These are phyloP conservation scores for Cutaneotrichosporon daszewskae DNA, from an alignment of 1,284 basidiomycete genomes.

Conservation along the genomic window DNA sequence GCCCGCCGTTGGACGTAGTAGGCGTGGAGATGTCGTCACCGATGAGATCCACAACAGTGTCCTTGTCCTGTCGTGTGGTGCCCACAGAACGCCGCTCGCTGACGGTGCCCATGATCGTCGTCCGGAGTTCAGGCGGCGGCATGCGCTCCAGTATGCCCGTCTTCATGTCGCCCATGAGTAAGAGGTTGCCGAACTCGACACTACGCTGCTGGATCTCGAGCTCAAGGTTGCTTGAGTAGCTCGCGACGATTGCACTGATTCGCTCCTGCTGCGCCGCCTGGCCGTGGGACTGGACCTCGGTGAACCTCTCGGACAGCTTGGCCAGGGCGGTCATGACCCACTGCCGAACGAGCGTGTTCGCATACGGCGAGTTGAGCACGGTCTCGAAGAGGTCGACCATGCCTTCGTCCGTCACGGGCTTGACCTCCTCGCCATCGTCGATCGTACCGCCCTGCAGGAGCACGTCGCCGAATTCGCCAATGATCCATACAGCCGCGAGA, in stretches of 20 bases:
- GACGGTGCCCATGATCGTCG: constrained; percentile 85
- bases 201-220: constrained; percentile 93
- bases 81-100: constrained; percentile 90
- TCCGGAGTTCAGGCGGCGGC: constrained; percentile 94
- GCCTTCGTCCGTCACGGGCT: constrained; percentile 67
- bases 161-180: constrained; percentile 64
- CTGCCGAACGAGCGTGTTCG: constrained; percentile 84
- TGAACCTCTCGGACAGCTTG: constrained; percentile 75
- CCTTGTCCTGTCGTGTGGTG: constrained; percentile 69
- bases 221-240: constrained; percentile 77
- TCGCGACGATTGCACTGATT: constrained; percentile 66
- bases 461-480: constrained; percentile 94
- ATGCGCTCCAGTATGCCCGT: constrained; percentile 94
- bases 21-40: constrained; percentile 62
- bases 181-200: constrained; percentile 86
- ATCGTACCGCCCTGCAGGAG: constrained; percentile 82
- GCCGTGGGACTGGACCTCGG: constrained; percentile 49
- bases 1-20: constrained; percentile 16
- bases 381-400: constrained; percentile 81
- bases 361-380: constrained; percentile 88
- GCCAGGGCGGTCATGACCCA: constrained; percentile 85
- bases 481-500: constrained; percentile 86
- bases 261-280: constrained; percentile 68
- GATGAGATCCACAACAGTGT: constrained; percentile 65
- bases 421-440: constrained; percentile 72